Base-by-base conservation (phyloP, 1,284 basidiomycete genomes). In the Leucoagaricus sp. region DNA sequence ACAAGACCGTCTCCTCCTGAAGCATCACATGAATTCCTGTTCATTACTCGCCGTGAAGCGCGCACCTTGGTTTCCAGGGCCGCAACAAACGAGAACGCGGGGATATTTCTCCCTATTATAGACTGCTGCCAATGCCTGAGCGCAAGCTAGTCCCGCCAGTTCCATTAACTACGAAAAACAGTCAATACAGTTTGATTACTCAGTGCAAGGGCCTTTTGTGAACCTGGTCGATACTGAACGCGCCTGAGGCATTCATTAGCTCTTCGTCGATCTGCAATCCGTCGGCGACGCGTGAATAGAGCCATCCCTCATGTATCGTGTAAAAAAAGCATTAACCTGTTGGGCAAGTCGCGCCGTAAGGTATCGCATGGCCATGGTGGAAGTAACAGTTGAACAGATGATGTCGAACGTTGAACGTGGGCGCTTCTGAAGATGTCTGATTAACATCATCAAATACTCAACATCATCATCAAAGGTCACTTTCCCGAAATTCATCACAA, bases 61-160 rank as follows among this genome's bases (percentile, higher is more conserved):
- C 63, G 31, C 50, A 75, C 78, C 95, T 80, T 97, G 95, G 66
- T 97, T 97, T 26, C 97, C 97, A 0, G 97, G 96, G 7, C 97
- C 97, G 67, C 95, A 97, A 63, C 93, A 95, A 1, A 99, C 92
- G 26, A 99, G 79, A 3, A 98, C 92, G 6, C 84, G 83, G 23
- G 78, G 79, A 68, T 91, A 84, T 50, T 78, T 83, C 1, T 84
- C 78, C 28, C 79, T 83, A 23, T 80, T 80, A 68, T 93, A 98
- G 1, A 87, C 86, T 17, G 80, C 87, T 13, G 88, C 87, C 1
- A 98, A 76, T 0, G 92, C 85, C 71, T 96, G 93, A 0, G 97
- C 97, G 67, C 96, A 98, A 0, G 96, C 89, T 13, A 98, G 77
- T 0, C 97, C 97, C n/a, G 97, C 97, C 2, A 99, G 83, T 69